A percentile compares a stretch with the other conserved stretches of the same genome.
phyloP scores from a whole-genome alignment of 257 asterid species.

The Solanum chiquidenum region DNA sequence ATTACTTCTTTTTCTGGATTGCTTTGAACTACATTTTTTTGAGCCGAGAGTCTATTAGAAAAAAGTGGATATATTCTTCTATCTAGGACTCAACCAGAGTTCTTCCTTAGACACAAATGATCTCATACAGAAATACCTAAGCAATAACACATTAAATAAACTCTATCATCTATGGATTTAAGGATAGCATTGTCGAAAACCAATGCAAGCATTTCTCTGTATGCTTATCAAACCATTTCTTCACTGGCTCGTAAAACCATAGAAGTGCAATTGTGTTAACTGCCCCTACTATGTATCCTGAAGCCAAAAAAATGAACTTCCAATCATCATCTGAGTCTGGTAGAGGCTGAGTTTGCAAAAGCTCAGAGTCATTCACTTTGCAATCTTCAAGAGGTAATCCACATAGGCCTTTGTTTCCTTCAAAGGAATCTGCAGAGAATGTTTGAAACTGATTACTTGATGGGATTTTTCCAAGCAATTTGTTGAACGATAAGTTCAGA shows the following conservation, averaged over 20 bases:
- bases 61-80: too few relatives aligned
- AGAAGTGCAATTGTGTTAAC: slow-evolving; percentile 42
- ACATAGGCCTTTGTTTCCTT: slow-evolving; percentile 39
- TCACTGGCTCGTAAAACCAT: slow-evolving; percentile 32
- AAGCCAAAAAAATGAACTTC: slow-evolving; percentile 31
- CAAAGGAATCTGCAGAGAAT: slow-evolving; percentile 20
- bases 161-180: background rate
- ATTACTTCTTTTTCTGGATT: too few relatives aligned
- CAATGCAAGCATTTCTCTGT: slow-evolving; percentile 10
- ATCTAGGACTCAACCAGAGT: too few relatives aligned
- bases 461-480: slow-evolving; percentile 38
- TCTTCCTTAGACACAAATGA: too few relatives aligned
- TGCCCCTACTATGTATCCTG: slow-evolving; percentile 52
- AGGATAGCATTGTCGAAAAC: background rate
- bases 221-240: slow-evolving; percentile 17
- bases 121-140: too few relatives aligned
- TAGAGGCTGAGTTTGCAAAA: background rate
- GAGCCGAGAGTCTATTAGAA: too few relatives aligned
- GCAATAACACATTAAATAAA: background rate
- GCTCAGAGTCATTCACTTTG: background rate
- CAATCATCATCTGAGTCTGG: background rate
- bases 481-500: slow-evolving; percentile 41
- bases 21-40: too few relatives aligned
- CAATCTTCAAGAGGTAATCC: slow-evolving; percentile 33
- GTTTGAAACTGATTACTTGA: slow-evolving; percentile 26